Evolutionary conservation across 2,329 filamentous ascomycete genomes (phyloP).

Genomic region (Peltaster fructicola): DNA sequence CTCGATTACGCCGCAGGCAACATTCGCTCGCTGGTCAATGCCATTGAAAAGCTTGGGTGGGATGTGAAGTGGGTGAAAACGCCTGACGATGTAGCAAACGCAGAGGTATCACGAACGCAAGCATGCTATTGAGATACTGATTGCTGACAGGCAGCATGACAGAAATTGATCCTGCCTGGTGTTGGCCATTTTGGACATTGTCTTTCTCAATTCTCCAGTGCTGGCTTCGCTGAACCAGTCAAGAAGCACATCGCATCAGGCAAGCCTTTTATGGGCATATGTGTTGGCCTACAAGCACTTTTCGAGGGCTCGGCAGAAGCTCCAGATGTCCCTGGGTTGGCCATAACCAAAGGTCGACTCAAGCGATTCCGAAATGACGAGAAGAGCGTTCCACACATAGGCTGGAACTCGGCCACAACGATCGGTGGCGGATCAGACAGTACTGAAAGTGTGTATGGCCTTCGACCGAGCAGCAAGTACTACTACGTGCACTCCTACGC

Average conservation of each 20-base stretch:
- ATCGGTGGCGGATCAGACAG: slow-evolving; percentile 23
- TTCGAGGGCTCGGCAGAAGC: slow-evolving; percentile 78
- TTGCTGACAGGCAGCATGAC: slow-evolving; percentile 14
- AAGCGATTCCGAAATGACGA: slow-evolving; percentile 56
- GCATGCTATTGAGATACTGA: slow-evolving; percentile 10
- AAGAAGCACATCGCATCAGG: slow-evolving; percentile 65
- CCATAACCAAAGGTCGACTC: slow-evolving; percentile 52
- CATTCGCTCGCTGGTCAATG: slow-evolving; percentile 87
- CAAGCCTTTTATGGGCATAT: slow-evolving; percentile 98
- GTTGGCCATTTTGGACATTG: slow-evolving; percentile 98
- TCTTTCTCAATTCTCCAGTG: slow-evolving; percentile 61
- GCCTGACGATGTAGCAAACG: slow-evolving; percentile 67
- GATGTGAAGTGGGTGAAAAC: slow-evolving; percentile 79
- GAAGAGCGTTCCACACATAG: slow-evolving; percentile 96
- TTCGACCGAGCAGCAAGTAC: slow-evolving; percentile 75
- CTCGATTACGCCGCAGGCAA: slow-evolving; percentile 91
- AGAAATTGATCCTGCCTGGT: slow-evolving; percentile 89
- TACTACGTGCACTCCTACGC: slow-evolving; percentile 98
- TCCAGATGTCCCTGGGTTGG: slow-evolving; percentile 52
- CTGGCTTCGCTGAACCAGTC: slow-evolving; percentile 72
- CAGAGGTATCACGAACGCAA: slow-evolving; percentile 64
- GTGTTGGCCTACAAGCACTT: slow-evolving; percentile 80
- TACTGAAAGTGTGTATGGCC: slow-evolving; percentile 51
- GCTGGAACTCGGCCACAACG: slow-evolving; percentile 83
- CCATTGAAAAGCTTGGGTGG: slow-evolving; percentile 89